phyloP scores from a whole-genome alignment of 1,284 basidiomycete genomes.

The Apiotrichum veenhuisii region DNA sequence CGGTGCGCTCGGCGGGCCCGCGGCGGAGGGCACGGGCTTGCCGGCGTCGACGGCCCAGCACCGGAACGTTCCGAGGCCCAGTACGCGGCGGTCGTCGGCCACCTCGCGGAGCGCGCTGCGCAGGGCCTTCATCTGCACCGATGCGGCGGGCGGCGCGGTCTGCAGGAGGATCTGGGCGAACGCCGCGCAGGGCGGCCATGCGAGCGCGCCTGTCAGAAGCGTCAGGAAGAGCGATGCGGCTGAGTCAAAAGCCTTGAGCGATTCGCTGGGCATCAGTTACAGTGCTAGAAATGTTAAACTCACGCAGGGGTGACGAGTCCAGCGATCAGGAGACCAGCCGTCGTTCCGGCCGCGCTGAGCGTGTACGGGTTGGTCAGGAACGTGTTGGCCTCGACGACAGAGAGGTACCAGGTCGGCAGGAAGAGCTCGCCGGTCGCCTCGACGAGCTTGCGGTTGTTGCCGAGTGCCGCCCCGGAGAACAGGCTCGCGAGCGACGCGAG shows the following conservation, averaged over 20 bases:
- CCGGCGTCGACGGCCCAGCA: conserved; percentile 42
- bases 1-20: conserved; percentile 58
- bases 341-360: conserved; percentile 45
- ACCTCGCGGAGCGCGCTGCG: conserved; percentile 75
- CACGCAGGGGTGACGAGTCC: conserved; percentile 54
- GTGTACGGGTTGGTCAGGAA: conserved; percentile 53
- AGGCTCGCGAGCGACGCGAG: conserved; percentile 51
- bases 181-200: conserved; percentile 71
- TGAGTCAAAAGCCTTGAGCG: conserved; percentile 66
- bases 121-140: conserved; percentile 69
- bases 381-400: conserved; percentile 18
- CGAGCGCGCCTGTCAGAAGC: conserved; percentile 69
- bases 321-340: conserved; percentile 47
- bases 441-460: conserved; percentile 66
- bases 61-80: conserved; percentile 37
- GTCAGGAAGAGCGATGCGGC: conserved; percentile 69
- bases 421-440: conserved; percentile 49
- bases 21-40: conserved; percentile 10
- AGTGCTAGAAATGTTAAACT: conserved; percentile 23
- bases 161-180: conserved; percentile 80
- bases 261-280: conserved; percentile 26
- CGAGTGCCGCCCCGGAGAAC: conserved; percentile 57
- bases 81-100: conserved; percentile 37
- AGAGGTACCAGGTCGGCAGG: conserved; percentile 28
- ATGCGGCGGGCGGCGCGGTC: conserved; percentile 66